A percentile compares a stretch with the other conserved stretches of the same genome.
phyloP scores from a whole-genome alignment of 2,329 filamentous ascomycete species.

The Phyllosticta citriasiana region DNA sequence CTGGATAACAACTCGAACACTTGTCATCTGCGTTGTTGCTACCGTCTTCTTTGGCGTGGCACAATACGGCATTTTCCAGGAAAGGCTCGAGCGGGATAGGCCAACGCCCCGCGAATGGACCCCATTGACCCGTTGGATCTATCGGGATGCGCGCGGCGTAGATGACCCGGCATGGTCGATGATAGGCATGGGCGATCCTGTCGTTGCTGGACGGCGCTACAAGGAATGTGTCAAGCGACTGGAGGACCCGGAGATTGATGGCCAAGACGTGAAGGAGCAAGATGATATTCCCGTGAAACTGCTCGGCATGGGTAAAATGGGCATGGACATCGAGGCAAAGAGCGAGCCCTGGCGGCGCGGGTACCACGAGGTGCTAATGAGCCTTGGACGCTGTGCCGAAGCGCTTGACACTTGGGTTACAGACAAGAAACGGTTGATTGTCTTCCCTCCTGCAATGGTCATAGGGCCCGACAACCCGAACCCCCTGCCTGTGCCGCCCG shows the following conservation, averaged over 20 bases:
- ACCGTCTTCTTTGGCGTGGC: constrained; percentile 51
- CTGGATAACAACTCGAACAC: constrained; percentile 33
- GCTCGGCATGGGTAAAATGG: constrained; percentile 32
- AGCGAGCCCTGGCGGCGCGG: constrained; percentile 76
- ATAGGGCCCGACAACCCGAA: constrained; percentile 75
- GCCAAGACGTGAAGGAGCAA: constrained; percentile 51
- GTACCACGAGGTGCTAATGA: constrained; percentile 76
- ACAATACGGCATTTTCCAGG: constrained; percentile 59
- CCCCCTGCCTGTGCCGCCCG: constrained; percentile 61
- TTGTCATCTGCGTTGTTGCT: constrained; percentile 25
- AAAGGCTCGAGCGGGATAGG: constrained; percentile 62
- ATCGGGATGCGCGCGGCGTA: constrained; percentile 54
- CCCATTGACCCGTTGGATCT: constrained; percentile 56
- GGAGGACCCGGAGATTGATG: constrained; percentile 60
- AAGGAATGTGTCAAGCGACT: constrained; percentile 53
- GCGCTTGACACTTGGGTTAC: constrained; percentile 69
- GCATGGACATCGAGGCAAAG: constrained; percentile 63
- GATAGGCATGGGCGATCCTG: constrained; percentile 55
- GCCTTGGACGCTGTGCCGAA: constrained; percentile 65
- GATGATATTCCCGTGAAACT: constrained; percentile 38
- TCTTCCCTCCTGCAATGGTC: constrained; percentile 64
- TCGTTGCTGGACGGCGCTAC: constrained; percentile 51
- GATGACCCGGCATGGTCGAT: constrained; percentile 48
- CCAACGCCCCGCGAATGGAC: constrained; percentile 79
- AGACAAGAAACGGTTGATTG: constrained; percentile 55